Percentiles rank a stretch among this genome's conserved stretches.
These are phyloP conservation scores for Claviceps sp. DNA, from an alignment of 2,329 filamentous ascomycete species.

Conservation along the genomic window DNA sequence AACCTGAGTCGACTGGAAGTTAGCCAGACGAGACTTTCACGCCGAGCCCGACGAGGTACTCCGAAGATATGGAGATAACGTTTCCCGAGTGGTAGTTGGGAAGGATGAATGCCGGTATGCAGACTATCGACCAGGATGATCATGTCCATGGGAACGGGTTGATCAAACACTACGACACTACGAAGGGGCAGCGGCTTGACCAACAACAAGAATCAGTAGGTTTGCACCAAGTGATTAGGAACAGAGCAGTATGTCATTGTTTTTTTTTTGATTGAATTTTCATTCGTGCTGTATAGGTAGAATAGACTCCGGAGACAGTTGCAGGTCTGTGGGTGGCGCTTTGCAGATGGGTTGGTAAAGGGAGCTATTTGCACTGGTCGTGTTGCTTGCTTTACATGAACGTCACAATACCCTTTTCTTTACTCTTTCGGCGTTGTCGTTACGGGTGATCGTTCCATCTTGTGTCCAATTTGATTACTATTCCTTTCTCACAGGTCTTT, in stretches of 20 bases:
- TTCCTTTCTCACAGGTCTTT: too few relatives aligned
- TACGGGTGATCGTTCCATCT: too few relatives aligned
- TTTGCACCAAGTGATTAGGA: neutral
- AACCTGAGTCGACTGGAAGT: too few relatives aligned
- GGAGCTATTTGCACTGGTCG: too few relatives aligned
- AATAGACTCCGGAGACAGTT: neutral
- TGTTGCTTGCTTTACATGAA: neutral
- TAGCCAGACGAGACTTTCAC: too few relatives aligned
- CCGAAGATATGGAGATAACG: constrained; percentile 70
- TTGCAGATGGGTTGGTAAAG: too few relatives aligned
- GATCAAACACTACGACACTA: neutral
- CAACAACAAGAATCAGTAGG: neutral
- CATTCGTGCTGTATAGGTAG: too few relatives aligned
- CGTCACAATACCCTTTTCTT: neutral
- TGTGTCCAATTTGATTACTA: too few relatives aligned
- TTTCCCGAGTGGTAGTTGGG: constrained; percentile 67
- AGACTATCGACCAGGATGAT: constrained; percentile 14
- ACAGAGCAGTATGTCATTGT: neutral
- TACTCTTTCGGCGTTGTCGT: too few relatives aligned
- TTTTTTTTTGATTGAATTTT: neutral
- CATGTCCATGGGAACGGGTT: neutral
- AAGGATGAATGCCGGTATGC: constrained; percentile 21
- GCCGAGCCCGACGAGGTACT: too few relatives aligned
- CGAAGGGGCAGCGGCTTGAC: neutral
- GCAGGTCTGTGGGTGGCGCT: too few relatives aligned